Evolutionary conservation across 2,329 filamentous ascomycete genomes (phyloP).

Genomic region (Escovopsis sp.): DNA sequence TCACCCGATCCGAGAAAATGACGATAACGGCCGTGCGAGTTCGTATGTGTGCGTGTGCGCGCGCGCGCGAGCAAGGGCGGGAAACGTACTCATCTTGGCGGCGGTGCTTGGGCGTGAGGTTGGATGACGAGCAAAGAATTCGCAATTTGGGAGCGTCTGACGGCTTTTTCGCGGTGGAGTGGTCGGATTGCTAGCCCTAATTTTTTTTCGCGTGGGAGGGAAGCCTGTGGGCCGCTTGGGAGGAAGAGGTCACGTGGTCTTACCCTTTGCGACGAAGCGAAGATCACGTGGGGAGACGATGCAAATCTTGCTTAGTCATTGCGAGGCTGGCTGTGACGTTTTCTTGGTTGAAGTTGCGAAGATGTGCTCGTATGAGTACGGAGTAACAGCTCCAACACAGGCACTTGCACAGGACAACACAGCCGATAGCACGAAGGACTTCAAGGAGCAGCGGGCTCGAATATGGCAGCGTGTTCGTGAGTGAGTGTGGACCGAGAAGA

Average conservation of each 20-base stretch:
- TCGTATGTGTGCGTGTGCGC: too few relatives aligned
- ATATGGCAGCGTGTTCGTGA: too few relatives aligned
- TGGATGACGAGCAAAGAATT: constrained; percentile 22
- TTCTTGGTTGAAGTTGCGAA: too few relatives aligned
- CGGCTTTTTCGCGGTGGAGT: constrained; percentile 22
- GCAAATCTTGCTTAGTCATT: too few relatives aligned
- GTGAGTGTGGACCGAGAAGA: too few relatives aligned
- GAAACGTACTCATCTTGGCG: constrained; percentile 43
- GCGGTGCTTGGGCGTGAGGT: constrained; percentile 26
- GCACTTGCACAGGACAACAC: too few relatives aligned
- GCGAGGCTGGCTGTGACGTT: too few relatives aligned
- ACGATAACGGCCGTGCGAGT: not conserved
- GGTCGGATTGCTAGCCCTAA: constrained; percentile 22
- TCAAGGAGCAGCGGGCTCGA: too few relatives aligned
- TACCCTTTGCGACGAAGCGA: constrained; percentile 8
- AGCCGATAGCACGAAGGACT: too few relatives aligned
- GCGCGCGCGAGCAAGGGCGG: not conserved
- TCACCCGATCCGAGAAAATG: constrained; percentile 3
- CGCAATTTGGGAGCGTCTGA: constrained; percentile 16
- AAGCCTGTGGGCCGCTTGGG: constrained; percentile 10
- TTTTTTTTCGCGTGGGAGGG: constrained; percentile 11
- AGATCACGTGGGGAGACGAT: too few relatives aligned
- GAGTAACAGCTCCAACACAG: too few relatives aligned
- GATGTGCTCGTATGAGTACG: too few relatives aligned
- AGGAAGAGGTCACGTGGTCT: constrained; percentile 16